These are phyloP conservation scores for Penicillium tannophilum DNA, from an alignment of 495 filamentous ascomycete genomes.

Conservation along the genomic window DNA sequence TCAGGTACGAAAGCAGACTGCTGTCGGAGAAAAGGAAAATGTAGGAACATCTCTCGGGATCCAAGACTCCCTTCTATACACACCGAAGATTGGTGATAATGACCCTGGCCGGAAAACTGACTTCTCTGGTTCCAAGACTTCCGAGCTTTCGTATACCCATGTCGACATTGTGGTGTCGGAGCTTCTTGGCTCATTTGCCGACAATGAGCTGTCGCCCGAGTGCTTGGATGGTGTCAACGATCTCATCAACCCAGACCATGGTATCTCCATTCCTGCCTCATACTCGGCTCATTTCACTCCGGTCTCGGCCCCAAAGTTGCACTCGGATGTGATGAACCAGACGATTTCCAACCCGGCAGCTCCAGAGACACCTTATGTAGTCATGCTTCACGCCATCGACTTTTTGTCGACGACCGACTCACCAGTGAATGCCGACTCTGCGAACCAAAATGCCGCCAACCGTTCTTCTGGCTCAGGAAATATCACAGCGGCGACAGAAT, in stretches of 20 bases:
- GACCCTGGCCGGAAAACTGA: conserved; percentile 17
- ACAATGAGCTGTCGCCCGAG: conserved; percentile 90
- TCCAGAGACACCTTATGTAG: conserved; percentile 85
- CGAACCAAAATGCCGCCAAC: conserved; percentile 18
- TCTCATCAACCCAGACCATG: conserved; percentile 72
- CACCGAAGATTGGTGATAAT: conserved; percentile 24
- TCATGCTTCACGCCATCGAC: conserved; percentile 87
- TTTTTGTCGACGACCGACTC: conserved; percentile 60
- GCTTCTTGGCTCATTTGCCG: conserved; percentile 87
- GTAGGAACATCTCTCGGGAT: conserved; percentile 41
- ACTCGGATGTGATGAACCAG: conserved; percentile 73
- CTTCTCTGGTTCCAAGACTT: conserved; percentile 6
- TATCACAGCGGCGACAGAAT: conserved; percentile 34
- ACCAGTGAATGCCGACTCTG: conserved; percentile 12
- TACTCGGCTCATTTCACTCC: conserved; percentile 93
- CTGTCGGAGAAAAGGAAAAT: conserved; percentile 10
- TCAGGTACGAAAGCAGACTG: conserved; percentile 23
- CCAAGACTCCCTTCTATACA: conserved; percentile 33
- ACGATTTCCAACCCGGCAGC: conserved; percentile 63
- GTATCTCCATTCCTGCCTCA: conserved; percentile 88
- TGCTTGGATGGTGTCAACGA: conserved; percentile 89
- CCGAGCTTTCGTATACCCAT: conserved; percentile 48
- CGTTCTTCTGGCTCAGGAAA: conserved; percentile 35
- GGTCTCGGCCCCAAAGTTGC: conserved; percentile 83
- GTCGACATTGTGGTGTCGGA: conserved; percentile 95